These are phyloP conservation scores for Chenopodium album DNA, from an alignment of 148 eudicot genomes.

Conservation along the genomic window DNA sequence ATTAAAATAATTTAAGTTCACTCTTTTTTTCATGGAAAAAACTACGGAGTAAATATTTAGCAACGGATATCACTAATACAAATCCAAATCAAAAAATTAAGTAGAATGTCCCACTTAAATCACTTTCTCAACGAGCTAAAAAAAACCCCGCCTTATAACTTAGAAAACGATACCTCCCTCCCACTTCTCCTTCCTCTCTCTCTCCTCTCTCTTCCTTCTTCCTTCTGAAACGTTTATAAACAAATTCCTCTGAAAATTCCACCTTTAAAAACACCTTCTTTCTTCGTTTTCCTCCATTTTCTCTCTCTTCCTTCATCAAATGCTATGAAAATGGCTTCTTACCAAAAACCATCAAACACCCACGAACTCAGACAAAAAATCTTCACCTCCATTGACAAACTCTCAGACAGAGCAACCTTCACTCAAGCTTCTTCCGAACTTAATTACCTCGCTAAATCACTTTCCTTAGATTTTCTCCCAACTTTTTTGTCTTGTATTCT, in stretches of 20 bases:
- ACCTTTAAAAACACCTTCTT: background rate
- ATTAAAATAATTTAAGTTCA: no score
- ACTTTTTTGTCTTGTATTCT: slow-evolving; percentile 49
- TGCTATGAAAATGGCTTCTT: slow-evolving; percentile 15
- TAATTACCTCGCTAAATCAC: slow-evolving; percentile 36
- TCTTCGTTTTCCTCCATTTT: background rate
- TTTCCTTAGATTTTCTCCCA: slow-evolving; percentile 37
- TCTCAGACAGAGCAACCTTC: slow-evolving; percentile 67
- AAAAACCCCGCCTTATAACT: background rate
- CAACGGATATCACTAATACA: no score
- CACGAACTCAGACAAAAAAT: slow-evolving; percentile 51
- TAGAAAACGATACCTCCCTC: background rate
- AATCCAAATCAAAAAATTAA: background rate
- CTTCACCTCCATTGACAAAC: slow-evolving; percentile 45
- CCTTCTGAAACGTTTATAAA: slow-evolving; percentile 14
- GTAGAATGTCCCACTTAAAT: background rate
- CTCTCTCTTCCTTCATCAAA: background rate
- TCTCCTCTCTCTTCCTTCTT: background rate
- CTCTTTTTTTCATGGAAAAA: no score
- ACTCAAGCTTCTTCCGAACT: slow-evolving; percentile 47
- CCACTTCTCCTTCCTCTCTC: background rate
- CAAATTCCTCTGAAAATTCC: background rate
- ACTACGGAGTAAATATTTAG: no score
- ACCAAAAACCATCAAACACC: slow-evolving; percentile 8
- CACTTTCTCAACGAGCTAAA: background rate